Evolutionary conservation across 169 alveolate species (phyloP), one percentile per base, ranked within the genome.

Genomic region (Babesia bovis): DNA sequence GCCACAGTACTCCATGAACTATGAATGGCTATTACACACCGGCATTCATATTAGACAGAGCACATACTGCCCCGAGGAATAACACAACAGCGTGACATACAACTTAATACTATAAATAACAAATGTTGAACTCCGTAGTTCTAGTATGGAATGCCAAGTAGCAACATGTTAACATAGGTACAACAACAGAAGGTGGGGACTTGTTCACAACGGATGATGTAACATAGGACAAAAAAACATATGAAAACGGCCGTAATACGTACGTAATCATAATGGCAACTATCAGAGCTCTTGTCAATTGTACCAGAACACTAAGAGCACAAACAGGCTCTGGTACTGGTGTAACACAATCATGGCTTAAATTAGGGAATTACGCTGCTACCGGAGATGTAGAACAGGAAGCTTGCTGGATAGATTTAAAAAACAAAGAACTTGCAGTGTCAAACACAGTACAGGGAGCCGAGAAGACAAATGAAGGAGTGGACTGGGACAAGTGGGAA

Each of bases 401-500:
- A 36, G 50, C 59, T 17, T 71, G 65, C 66, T 77, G 85, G 85
- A 77, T 25, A 33, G 63, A 52, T 61, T 44, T 77, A 5, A 77
- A 66, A 42, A 58, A 44, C 17, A 25, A 21, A 12, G 85, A 77
- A 26, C 33, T 71, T 32, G 51, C 55, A 13, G 85, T 77, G n/a
- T 7, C 71, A 7, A 50, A 50, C 33, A 66, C 58, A 15, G 58
- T 77, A 21, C 71, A 77, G 40, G 42, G 65, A 21, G 58, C 81
- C 15, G 40, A 67, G 42, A 38, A 42, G 44, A 41, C 35, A 17
- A 9, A 45, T 4, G 85, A 77, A 1, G 50, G 26, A 51, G 68
- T 79, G 25, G 87, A 79, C 78, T 79, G 87, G 87, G 56, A 59
- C 7, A 50, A 59, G 36, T 79, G 87, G 87, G 83, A 79, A 58